Base-by-base conservation (phyloP, 352 stramenopile genomes). In the Nothophytophthora sp. region DNA sequence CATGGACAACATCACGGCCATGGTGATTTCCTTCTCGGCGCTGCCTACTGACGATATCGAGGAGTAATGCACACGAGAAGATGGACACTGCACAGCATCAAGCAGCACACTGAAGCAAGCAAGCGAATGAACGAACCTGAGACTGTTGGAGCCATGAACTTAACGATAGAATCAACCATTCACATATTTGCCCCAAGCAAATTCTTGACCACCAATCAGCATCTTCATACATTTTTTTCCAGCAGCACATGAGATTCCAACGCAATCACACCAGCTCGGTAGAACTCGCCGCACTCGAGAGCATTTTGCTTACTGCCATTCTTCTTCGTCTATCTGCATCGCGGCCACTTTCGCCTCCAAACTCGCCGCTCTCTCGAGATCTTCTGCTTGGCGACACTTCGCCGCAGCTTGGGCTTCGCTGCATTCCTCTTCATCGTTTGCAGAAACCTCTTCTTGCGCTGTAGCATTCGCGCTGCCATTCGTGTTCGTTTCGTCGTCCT, bases 1-100 rank as follows among this genome's bases (percentile, higher is more conserved):
- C 50, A 89, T 86, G 71, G 82, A 93, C 65, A 93, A 93, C 58
- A 86, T 93, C 58, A 91, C 82, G 16, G 76, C 73, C 32, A 87
- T 90, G 67, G 75, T 93, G 38, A 73, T 90, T 23, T 82, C 70
- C 20, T 86, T 77, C 50, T 60, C 68, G 2, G 39, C 66, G 33
- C 25, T 62, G 51, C 16, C 25, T n/a, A n/a, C n/a, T n/a, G n/a
- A n/a, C n/a, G n/a, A n/a, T n/a, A n/a, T n/a, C n/a, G n/a, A n/a
- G n/a, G n/a, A n/a, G n/a, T n/a, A n/a, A n/a, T n/a, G n/a, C n/a
- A n/a, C n/a, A n/a, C n/a, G n/a, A n/a, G n/a, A n/a, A n/a, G n/a
- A n/a, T n/a, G n/a, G n/a, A n/a, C n/a, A n/a, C n/a, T n/a, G n/a
- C n/a, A n/a, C n/a, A n/a, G n/a, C n/a, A n/a, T n/a, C n/a, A n/a